A percentile compares a stretch with the other conserved stretches of the same genome.
Conservation (phyloP, 2,329 filamentous ascomycete species). For the Rugonectria rugulosa region DNA sequence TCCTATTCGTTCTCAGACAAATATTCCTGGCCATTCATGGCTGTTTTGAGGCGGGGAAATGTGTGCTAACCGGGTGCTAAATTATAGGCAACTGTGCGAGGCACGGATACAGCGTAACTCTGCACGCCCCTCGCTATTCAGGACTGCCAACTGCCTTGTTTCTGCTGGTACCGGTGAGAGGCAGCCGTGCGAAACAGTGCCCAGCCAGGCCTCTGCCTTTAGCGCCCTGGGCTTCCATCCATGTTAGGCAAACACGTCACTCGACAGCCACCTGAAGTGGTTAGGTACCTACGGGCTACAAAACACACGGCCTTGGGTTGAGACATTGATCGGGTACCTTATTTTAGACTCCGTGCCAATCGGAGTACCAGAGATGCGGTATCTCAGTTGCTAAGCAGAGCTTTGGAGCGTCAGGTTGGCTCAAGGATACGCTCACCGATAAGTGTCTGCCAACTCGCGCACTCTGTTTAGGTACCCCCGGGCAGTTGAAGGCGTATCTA, state of each 20-base stretch:
- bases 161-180: background rate
- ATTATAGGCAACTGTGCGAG: background rate
- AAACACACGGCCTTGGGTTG: too few relatives aligned
- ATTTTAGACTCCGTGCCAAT: constrained; percentile 10
- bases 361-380: background rate
- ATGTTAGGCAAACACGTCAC: constrained; percentile 16
- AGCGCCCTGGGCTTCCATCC: constrained; percentile 8
- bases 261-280: background rate
- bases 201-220: background rate
- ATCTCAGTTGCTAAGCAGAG: background rate
- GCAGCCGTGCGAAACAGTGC: constrained; percentile 5
- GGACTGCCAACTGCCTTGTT: background rate
- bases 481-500: background rate
- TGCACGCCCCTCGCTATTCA: constrained; percentile 2
- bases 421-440: too few relatives aligned
- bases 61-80: constrained; percentile 1
- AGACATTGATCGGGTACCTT: constrained; percentile 16
- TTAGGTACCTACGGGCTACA: too few relatives aligned
- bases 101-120: too few relatives aligned
- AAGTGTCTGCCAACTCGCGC: background rate
- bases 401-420: too few relatives aligned
- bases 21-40: constrained; percentile 18
- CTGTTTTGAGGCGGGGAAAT: background rate
- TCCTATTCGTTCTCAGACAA: constrained; percentile 6
- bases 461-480: background rate